A percentile compares a stretch with the other conserved stretches of the same genome.
phyloP scores from a whole-genome alignment of 2,329 filamentous ascomycete species.

The Monilinia fructicola region DNA sequence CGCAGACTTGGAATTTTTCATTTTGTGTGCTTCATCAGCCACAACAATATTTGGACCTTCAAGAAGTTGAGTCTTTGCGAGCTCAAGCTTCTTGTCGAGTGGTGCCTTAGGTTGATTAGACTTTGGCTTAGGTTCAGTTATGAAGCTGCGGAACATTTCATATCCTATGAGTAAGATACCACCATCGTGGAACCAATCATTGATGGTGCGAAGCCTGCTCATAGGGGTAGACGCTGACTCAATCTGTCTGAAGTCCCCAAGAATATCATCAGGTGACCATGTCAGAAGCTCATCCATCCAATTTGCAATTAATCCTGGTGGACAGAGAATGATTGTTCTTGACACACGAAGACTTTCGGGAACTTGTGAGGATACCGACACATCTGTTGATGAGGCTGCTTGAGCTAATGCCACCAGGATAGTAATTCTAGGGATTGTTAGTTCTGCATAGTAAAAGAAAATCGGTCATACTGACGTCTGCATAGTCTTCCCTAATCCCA shows the following conservation, averaged over 20 bases:
- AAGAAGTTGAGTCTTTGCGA: conserved; percentile 48
- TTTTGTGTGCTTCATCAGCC: conserved; percentile 78
- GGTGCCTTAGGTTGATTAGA: conserved; percentile 15
- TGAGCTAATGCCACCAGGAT: conserved; percentile 74
- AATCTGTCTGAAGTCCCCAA: conserved; percentile 60
- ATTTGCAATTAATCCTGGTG: conserved; percentile 72
- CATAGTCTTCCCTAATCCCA: conserved; percentile 93
- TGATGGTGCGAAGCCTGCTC: conserved; percentile 50
- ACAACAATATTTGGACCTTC: conserved; percentile 69
- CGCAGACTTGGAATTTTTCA: conserved; percentile 65
- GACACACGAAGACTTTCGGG: conserved; percentile 62
- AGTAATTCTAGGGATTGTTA: conserved; percentile 56
- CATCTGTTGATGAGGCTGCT: conserved; percentile 59
- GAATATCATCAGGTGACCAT: conserved; percentile 60
- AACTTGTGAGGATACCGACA: conserved; percentile 61
- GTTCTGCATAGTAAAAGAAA: not conserved
- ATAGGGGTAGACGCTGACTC: conserved; percentile 43
- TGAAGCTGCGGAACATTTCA: conserved; percentile 57
- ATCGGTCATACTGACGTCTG: conserved; percentile 57
- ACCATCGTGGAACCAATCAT: conserved; percentile 61
- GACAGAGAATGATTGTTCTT: conserved; percentile 72
- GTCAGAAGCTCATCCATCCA: conserved; percentile 75
- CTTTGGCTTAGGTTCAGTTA: conserved; percentile 42
- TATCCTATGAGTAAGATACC: conserved; percentile 81
- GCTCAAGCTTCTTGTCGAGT: not conserved